These are phyloP conservation scores for Penicillium psychrosexuale DNA, from an alignment of 2,329 filamentous ascomycete genomes.

Conservation along the genomic window DNA sequence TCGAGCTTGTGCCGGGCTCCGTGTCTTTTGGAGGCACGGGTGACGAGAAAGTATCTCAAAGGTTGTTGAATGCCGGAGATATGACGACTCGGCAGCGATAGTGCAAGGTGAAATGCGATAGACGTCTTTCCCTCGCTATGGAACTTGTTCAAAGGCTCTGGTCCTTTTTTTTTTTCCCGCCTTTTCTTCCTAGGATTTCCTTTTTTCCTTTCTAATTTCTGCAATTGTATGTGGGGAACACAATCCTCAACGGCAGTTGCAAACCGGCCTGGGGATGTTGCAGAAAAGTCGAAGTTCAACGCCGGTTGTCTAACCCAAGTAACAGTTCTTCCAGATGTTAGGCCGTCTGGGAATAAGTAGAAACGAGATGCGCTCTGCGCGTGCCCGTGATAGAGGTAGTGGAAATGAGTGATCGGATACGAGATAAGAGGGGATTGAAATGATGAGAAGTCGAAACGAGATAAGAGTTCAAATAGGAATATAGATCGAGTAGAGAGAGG, in stretches of 20 bases:
- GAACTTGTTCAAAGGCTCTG: constrained; percentile 2
- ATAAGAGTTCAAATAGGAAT: constrained; percentile 1
- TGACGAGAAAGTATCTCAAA: neutral
- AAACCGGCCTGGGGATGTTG: constrained; percentile 26
- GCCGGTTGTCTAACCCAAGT: constrained; percentile 11
- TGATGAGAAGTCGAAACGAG: neutral
- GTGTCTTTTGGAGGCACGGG: neutral
- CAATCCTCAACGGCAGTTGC: constrained; percentile 26
- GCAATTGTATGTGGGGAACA: constrained; percentile 20
- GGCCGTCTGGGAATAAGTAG: neutral
- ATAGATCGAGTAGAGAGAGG: constrained; percentile 1
- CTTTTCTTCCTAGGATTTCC: neutral
- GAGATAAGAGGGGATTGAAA: neutral
- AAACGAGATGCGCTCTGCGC: constrained; percentile 2
- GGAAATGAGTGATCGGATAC: neutral
- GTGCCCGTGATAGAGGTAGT: neutral
- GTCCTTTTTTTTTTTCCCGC: constrained; percentile 5
- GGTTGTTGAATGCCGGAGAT: neutral
- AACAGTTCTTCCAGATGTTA: constrained; percentile 23
- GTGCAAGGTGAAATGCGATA: neutral
- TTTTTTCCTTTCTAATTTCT: constrained; percentile 6
- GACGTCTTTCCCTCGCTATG: neutral
- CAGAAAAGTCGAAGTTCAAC: constrained; percentile 14
- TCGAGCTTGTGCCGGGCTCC: constrained; percentile 11
- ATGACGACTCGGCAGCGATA: neutral